Conservation (phyloP, 1,139 yeast species). For the Pichia sp. region DNA sequence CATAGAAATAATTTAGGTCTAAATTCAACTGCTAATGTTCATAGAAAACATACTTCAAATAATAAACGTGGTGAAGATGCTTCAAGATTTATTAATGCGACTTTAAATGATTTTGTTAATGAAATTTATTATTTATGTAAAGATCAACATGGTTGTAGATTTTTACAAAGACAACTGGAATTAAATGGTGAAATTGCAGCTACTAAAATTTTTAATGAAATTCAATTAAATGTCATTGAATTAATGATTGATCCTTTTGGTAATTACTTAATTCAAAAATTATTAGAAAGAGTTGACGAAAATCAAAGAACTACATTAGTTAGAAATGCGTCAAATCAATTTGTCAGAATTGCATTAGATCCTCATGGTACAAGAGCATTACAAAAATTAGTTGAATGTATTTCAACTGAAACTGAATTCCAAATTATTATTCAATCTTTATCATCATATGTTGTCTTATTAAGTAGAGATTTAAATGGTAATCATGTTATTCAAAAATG, state of each 20-base stretch:
- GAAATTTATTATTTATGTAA: slow-evolving; percentile 49
- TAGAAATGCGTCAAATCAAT: slow-evolving; percentile 64
- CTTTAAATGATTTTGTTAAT: slow-evolving; percentile 48
- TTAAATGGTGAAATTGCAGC: slow-evolving; percentile 40
- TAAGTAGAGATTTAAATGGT: slow-evolving; percentile 89
- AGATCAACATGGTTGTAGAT: slow-evolving; percentile 60
- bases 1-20: slow-evolving; percentile 19
- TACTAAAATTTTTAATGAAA: slow-evolving; percentile 71
- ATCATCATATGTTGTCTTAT: slow-evolving; percentile 66
- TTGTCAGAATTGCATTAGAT: slow-evolving; percentile 65
- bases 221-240: slow-evolving; percentile 71
- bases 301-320: slow-evolving; percentile 70
- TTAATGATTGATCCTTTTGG: slow-evolving; percentile 97
- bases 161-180: slow-evolving; percentile 51
- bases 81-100: slow-evolving; percentile 34
- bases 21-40: slow-evolving; percentile 29
- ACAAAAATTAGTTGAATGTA: slow-evolving; percentile 77
- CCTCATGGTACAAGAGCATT: slow-evolving; percentile 96
- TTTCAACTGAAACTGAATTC: slow-evolving; percentile 52
- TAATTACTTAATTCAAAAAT: slow-evolving; percentile 87
- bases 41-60: slow-evolving; percentile 30
- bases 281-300: slow-evolving; percentile 65
- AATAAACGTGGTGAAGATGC: slow-evolving; percentile 39
- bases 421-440: slow-evolving; percentile 53
- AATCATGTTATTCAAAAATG: slow-evolving; percentile 96